Evolutionary conservation across 139 green algal genomes (phyloP), one percentile per base, ranked within the genome.

Genomic region (Trebouxia sp.): DNA sequence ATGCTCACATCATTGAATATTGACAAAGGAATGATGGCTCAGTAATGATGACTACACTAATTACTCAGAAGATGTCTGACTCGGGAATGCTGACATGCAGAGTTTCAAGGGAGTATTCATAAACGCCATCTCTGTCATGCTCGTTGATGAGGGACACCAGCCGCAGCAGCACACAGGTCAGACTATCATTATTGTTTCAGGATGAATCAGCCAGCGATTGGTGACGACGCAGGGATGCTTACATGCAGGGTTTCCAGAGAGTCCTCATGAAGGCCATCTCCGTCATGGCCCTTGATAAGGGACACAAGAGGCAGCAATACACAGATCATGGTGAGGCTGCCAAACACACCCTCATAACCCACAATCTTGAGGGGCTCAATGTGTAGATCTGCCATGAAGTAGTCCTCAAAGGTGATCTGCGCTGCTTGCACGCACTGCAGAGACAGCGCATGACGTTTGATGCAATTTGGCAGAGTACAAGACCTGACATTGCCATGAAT

Each of bases 241-340:
- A 96, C 91, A 79, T 87, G 81, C 56, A 89, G 56, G 0, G 94
- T 96, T 81, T 97, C 94, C 5, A 94, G 1, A 24, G 90, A 88
- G 83, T 97, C 83, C 81, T 97, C 94, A 74, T 97, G 93, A 35
- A 97, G 79, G 43, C 94, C 94, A 38, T 90, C 69, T 8, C 92
- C 93, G 78, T 98, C 94, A 6, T 76, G 50, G 10, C 90, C 88
- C 0, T 88, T 87, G 51, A 92, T 47, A 8, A 83, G 53, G 62
- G 89, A 84, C 58, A 93, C 88, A 1, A 90, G 8, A 8, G 90
- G 87, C 66, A 93, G 89, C 82, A 93, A 38, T 26, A 93, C 58
- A 37, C 41, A 37, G 37, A 87, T 50, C 90, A 93, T 93, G 77
- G 75, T 45, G 24, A 86, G 20, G 17, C 56, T 83, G 35, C 90